A percentile compares a stretch with the other conserved stretches of the same genome.
Evolutionary conservation across 495 filamentous ascomycete species (phyloP).

Genomic region (Tuber indicum): DNA sequence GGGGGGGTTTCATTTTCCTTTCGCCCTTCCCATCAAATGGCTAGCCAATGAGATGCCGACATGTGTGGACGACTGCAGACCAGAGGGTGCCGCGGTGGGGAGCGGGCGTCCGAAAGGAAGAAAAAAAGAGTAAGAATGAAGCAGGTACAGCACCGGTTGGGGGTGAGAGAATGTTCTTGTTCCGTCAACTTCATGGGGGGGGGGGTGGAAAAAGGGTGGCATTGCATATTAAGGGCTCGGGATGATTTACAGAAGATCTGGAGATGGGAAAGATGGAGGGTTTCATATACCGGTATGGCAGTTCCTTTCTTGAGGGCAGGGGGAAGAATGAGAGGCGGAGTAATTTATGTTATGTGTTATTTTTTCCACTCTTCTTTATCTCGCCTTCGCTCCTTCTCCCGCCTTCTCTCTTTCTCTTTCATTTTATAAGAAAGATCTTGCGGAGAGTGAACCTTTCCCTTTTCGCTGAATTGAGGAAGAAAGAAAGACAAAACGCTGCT

Average conservation of each 20-base stretch:
- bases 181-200: not conserved
- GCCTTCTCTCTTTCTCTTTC: not conserved
- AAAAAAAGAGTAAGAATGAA: constrained; percentile 24
- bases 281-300: not conserved
- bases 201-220: not conserved
- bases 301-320: constrained; percentile 1
- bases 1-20: not conserved
- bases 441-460: not conserved
- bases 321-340: not conserved
- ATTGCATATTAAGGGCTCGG: not conserved
- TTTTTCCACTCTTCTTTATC: not conserved
- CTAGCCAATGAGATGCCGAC: constrained; percentile 32
- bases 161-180: not conserved
- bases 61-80: constrained; percentile 37
- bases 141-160: constrained; percentile 31
- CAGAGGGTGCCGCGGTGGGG: constrained; percentile 17
- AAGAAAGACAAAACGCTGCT: not conserved
- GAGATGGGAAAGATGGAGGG: constrained; percentile 4
- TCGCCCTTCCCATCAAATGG: not conserved
- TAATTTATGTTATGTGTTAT: not conserved
- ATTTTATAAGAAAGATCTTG: not conserved
- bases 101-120: not conserved
- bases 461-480: not conserved
- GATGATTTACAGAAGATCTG: not conserved
- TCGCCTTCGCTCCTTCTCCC: not conserved